phyloP scores from a whole-genome alignment of 495 filamentous ascomycete genomes.

The Articulospora tetracladia region DNA sequence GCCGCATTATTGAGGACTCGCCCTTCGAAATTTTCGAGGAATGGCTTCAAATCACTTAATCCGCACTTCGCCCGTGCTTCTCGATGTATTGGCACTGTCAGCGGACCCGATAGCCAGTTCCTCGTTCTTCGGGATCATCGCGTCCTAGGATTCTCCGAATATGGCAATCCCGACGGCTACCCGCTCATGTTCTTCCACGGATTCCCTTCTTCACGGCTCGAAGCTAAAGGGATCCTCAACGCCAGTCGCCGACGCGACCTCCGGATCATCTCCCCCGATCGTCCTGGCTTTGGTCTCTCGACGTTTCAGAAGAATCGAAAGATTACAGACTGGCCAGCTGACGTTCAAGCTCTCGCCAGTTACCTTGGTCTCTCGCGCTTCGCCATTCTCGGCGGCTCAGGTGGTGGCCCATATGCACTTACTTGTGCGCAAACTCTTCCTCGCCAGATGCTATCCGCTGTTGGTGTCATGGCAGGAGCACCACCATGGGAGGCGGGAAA shows the following conservation, averaged over 20 bases:
- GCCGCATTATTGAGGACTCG: no score
- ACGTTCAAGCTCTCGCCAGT: background rate
- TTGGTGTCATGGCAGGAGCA: background rate
- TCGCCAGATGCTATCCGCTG: background rate
- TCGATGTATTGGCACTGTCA: background rate
- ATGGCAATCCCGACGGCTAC: background rate
- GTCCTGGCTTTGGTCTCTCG: constrained; percentile 9
- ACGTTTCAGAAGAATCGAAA: background rate
- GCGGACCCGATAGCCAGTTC: background rate
- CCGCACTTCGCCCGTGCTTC: background rate
- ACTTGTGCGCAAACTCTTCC: constrained; percentile 4
- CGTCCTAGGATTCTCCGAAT: background rate
- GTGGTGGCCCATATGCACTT: constrained; percentile 11
- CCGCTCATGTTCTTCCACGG: constrained; percentile 13
- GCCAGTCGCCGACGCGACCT: background rate
- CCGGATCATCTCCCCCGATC: constrained; percentile 14
- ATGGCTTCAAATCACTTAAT: background rate
- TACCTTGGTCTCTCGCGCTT: constrained; percentile 8
- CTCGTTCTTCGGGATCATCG: background rate
- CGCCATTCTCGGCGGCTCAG: background rate
- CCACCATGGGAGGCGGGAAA: background rate
- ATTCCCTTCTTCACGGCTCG: constrained; percentile 5
- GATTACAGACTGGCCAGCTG: constrained; percentile 3
- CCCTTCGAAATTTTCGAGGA: background rate
- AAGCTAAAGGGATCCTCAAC: background rate